Conservation (phyloP, 2,329 filamentous ascomycete species). For the Fusarium vanettenii region DNA sequence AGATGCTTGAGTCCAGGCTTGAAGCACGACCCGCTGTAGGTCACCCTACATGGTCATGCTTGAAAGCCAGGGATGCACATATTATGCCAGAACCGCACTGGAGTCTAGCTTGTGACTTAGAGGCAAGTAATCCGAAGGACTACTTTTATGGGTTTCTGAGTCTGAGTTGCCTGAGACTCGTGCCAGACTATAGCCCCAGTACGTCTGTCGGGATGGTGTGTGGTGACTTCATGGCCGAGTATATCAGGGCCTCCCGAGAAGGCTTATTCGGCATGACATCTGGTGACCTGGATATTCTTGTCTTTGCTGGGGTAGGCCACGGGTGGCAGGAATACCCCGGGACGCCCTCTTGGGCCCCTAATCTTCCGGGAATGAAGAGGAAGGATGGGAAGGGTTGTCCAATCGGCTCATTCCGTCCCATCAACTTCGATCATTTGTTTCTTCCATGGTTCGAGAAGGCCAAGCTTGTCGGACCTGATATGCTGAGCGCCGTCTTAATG, state of each 20-base stretch:
- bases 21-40: not conserved
- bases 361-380: slow-evolving; percentile 1
- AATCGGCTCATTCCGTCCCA: not conserved
- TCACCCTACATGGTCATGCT: not conserved
- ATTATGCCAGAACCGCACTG: not conserved
- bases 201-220: slow-evolving; percentile 3
- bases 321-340: slow-evolving; percentile 1
- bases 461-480: not conserved
- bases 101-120: not conserved
- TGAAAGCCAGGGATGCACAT: not conserved
- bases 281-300: not conserved
- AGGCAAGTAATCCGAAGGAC: slow-evolving; percentile 4
- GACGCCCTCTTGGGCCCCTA: slow-evolving; percentile 16
- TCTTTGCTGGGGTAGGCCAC: slow-evolving; percentile 5
- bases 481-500: not conserved
- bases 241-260: not conserved
- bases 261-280: not conserved
- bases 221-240: slow-evolving; percentile 1
- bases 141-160: slow-evolving; percentile 14
- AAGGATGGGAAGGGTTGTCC: not conserved
- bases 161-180: not conserved
- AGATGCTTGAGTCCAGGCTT: not conserved
- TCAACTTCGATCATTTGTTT: not conserved
- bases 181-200: not conserved
- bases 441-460: not conserved